Evolutionary conservation across 1,139 yeast species (phyloP), one percentile per base, ranked within the genome.

Genomic region (Kurtzmaniella quercitrusa): DNA sequence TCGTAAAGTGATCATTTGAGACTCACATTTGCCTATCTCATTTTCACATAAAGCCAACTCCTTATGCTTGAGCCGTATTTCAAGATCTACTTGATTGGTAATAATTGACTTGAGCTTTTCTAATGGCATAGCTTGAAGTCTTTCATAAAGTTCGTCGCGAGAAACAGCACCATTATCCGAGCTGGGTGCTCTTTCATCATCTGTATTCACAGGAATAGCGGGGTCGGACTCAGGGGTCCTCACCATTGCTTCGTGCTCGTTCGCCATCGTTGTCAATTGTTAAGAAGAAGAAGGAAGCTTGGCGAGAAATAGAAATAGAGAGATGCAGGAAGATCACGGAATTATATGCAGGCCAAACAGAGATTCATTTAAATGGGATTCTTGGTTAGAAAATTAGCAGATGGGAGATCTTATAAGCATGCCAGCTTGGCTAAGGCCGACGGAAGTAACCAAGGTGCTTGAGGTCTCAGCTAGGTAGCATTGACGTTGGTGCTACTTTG

Each of bases 31-130:
- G 23, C 80, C 76, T 9, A 83, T 73, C 54, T 85, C 91, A 46
- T 74, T 76, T 47, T 82, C 80, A 4, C 84, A 73, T 37, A 74
- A 60, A 20, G 71, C 66, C 40, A 81, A 65, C 57, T 86, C 91
- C 45, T 81, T 75, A 59, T 84, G 89, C 49, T 83, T 84, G 48
- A 85, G 66, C 39, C 86, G 61, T 14, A 85, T 81, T 57, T 86
- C 94, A 43, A 84, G 60, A 57, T 85, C 88, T 26, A 86, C 70
- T 57, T 80, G 82, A 45, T 70, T 69, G 46, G 68, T 70, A 26
- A 71, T 57, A 18, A 71, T 66, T 28, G 65, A 68, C 45, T 66
- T 63, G 33, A 72, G 59, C 43, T 68, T 61, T 8, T 65, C 67
- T n/a, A 63, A 49, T 0, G 76, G 75, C 5, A 70, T 61, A 19